A percentile compares a stretch with the other conserved stretches of the same genome.
These are phyloP conservation scores for Gynochthodes officinalis DNA, from an alignment of 257 asterid genomes.

Conservation along the genomic window DNA sequence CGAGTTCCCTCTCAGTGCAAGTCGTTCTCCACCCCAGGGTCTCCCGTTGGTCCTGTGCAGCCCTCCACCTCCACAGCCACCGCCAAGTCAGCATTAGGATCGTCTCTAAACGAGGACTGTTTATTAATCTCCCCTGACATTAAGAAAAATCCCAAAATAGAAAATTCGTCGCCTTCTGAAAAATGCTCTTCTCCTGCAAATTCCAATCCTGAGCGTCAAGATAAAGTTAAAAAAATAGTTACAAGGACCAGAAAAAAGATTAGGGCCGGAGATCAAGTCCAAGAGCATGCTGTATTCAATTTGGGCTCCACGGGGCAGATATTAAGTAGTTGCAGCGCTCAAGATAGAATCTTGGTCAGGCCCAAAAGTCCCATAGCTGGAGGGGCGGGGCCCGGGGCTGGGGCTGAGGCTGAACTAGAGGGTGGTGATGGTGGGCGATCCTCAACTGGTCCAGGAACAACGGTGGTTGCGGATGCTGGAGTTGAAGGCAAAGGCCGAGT, in stretches of 20 bases:
- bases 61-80: neutral
- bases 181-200: neutral
- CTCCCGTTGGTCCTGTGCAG: neutral
- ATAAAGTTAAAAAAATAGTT: neutral
- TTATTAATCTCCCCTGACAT: neutral
- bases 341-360: slow-evolving; percentile 5
- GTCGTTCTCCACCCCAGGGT: slow-evolving; percentile 5
- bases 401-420: slow-evolving; percentile 1
- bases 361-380: slow-evolving; percentile 6
- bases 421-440: neutral
- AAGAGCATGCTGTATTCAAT: slow-evolving; percentile 4
- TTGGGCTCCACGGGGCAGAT: slow-evolving; percentile 18
- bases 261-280: neutral
- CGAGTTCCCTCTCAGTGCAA: slow-evolving; percentile 6
- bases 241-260: neutral
- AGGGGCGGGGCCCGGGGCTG: no score
- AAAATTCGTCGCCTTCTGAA: neutral
- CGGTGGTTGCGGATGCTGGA: neutral
- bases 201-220: neutral
- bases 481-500: slow-evolving; percentile 4
- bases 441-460: neutral
- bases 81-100: neutral
- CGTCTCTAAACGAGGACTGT: neutral
- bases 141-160: neutral
- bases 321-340: neutral